Conservation (phyloP, 2,329 filamentous ascomycete species). For the Aspergillus fructus region DNA sequence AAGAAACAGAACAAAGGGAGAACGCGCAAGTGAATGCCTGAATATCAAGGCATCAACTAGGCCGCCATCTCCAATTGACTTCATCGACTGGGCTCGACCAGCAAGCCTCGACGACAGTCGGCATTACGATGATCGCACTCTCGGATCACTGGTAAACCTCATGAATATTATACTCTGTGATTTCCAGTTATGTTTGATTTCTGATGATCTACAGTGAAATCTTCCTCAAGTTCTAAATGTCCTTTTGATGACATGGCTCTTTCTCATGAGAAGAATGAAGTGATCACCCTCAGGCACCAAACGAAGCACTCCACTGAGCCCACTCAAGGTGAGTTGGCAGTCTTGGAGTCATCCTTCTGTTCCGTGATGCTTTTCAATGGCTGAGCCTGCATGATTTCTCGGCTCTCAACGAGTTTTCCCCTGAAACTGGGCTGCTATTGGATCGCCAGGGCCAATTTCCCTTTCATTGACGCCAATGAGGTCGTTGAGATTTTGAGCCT, state of each 20-base stretch:
- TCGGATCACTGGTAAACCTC: neutral
- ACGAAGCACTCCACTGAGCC: slow-evolving; percentile 12
- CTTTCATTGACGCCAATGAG: slow-evolving; percentile 16
- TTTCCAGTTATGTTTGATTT: neutral
- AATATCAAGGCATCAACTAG: slow-evolving; percentile 6
- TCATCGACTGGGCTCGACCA: neutral
- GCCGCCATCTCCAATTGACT: neutral
- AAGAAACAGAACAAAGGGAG: slow-evolving; percentile 9
- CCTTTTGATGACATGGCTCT: neutral
- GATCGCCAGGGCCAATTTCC: slow-evolving; percentile 13
- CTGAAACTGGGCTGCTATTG: slow-evolving; percentile 16
- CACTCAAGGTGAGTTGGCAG: slow-evolving; percentile 22
- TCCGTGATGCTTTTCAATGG: neutral
- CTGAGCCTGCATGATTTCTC: slow-evolving; percentile 1
- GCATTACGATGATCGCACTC: no score
- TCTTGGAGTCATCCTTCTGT: slow-evolving; percentile 15
- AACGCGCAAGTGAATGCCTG: slow-evolving; percentile 6
- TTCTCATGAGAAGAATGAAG: neutral
- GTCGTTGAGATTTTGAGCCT: slow-evolving; percentile 12
- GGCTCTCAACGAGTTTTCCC: slow-evolving; percentile 1
- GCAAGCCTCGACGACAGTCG: neutral
- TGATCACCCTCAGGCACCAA: neutral
- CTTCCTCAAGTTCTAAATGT: neutral
- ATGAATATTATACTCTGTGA: neutral
- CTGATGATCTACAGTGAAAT: neutral